Percentiles rank a stretch among this genome's conserved stretches.
Evolutionary conservation across 352 stramenopile genomes (phyloP).

Genomic region (Pilasporangium apinafurcum): DNA sequence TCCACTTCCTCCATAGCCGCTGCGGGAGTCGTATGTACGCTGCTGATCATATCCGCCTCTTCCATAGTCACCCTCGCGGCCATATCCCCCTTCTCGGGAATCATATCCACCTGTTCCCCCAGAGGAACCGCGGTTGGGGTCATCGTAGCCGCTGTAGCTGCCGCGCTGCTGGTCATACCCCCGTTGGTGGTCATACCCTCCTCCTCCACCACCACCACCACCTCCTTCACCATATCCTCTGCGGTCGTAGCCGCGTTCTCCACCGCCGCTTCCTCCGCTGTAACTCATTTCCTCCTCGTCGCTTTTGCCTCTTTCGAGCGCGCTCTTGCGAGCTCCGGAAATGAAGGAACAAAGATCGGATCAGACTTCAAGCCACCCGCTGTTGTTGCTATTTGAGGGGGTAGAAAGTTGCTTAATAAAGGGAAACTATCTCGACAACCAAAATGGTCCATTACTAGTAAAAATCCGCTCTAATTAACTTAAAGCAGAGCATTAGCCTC

Average conservation of each 20-base stretch:
- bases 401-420: too few species aligned
- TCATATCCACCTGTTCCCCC: slow-evolving; percentile 21
- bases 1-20: slow-evolving; percentile 10
- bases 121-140: slow-evolving; percentile 2
- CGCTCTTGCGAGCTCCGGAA: slow-evolving; percentile 1
- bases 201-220: neutral
- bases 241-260: slow-evolving; percentile 12
- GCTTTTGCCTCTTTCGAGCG: neutral
- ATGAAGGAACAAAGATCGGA: neutral
- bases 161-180: slow-evolving; percentile 3
- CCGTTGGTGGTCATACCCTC: slow-evolving; percentile 20
- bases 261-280: slow-evolving; percentile 18
- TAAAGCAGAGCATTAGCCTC: neutral
- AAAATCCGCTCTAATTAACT: too few species aligned
- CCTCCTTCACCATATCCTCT: neutral
- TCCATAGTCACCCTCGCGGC: slow-evolving; percentile 11
- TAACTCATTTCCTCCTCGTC: slow-evolving; percentile 33
- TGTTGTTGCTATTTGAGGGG: neutral
- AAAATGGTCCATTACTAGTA: too few species aligned
- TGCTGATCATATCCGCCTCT: too few species aligned
- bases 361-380: neutral
- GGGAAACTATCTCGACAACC: neutral
- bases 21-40: neutral
- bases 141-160: slow-evolving; percentile 17
- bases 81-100: slow-evolving; percentile 10